Evolutionary conservation across 345 rosid genomes (phyloP), one percentile per base, ranked within the genome.

Genomic region (Murraya paniculata): DNA sequence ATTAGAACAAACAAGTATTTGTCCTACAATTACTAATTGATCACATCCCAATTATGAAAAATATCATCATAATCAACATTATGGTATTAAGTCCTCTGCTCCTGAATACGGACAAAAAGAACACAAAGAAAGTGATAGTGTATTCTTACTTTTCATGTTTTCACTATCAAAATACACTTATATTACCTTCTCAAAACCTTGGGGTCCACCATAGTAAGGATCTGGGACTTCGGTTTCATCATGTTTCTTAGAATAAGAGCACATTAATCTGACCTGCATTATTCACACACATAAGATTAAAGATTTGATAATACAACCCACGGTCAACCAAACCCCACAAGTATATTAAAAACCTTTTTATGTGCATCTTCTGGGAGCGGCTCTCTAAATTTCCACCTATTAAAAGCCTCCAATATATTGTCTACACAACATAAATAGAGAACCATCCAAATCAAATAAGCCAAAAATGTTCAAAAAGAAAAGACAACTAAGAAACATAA

Each of bases 171-270:
- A 70, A 48, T 50, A 9, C 36, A 59, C 41, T 41, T 53, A 31
- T 11, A 48, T 73, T 88, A 96, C 98, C 97, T 90, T 96, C 84
- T 93, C 98, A 76, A 96, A 96, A 77, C 98, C 97, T 84, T 92
- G 94, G 19, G 96, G 85, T 78, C 99, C 99, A 65, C 98, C 98
- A 61, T 88, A 91, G 73, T 93, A 96, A 18, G 98, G 98, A 81
- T 96, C 98, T 0, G 99, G 97, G 27, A 96, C 98, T 82, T 89
- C 92, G 7, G 87, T 90, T 74, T 92, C 98, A 35, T 84, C 82
- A 36, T 93, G 97, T 73, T 90, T 92, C 94, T 93, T 93, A 82
- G 95, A 96, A 75, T 91, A 96, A 1, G 95, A 91, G 84, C 99
- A 93, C 98, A 93, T 92, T 31, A 92, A 81, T 81, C 82, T 90